Evolutionary conservation across 2,329 filamentous ascomycete species (phyloP).

Genomic region (Canariomyces notabilis): DNA sequence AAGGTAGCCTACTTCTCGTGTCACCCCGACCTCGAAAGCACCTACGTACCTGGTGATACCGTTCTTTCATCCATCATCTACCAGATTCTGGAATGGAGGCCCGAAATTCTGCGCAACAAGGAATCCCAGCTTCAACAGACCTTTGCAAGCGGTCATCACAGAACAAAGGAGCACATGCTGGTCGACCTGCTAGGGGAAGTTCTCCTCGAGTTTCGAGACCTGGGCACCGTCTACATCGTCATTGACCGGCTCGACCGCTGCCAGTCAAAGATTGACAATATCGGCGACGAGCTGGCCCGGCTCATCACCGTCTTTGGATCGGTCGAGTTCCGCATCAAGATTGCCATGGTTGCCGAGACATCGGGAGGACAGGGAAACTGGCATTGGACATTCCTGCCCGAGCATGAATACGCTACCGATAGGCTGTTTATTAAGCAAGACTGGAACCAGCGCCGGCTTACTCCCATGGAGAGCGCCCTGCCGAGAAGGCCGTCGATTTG

Average conservation of each 20-base stretch:
- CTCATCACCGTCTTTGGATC: background rate
- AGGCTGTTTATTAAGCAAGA: background rate
- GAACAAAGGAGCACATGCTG: background rate
- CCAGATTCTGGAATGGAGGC: constrained; percentile 1
- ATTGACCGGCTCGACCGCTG: constrained; percentile 5
- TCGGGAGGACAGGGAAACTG: background rate
- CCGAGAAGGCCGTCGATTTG: constrained; percentile 1
- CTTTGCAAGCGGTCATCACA: background rate
- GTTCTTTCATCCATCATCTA: background rate
- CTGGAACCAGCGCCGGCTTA: constrained; percentile 1
- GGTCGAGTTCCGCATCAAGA: background rate
- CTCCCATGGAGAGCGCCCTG: background rate
- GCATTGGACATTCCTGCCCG: background rate
- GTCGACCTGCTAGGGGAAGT: constrained; percentile 4
- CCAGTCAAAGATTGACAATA: background rate
- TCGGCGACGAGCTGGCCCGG: background rate
- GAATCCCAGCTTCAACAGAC: background rate
- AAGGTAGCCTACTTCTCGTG: constrained; percentile 7
- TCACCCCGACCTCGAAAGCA: constrained; percentile 1
- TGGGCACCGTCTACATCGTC: constrained; percentile 1
- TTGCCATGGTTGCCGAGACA: constrained; percentile 3
- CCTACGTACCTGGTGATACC: background rate
- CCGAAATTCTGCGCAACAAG: constrained; percentile 1
- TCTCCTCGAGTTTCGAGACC: background rate
- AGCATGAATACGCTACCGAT: background rate